Conservation (phyloP, 176 grass and related monocot genomes). For the Oryza rufipogon region DNA sequence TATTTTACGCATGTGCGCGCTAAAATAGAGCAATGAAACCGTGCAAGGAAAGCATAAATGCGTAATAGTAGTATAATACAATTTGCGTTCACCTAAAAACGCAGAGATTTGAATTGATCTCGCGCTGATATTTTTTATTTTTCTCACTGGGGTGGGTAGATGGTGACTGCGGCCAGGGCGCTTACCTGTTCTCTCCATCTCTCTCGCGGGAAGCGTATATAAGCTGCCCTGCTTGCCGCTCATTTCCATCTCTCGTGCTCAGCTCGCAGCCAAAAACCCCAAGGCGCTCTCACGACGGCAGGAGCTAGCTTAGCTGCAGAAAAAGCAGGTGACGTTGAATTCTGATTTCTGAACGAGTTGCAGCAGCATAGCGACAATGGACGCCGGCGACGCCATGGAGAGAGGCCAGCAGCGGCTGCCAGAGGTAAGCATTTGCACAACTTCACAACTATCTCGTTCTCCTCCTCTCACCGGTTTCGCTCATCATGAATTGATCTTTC, state of each 20-base stretch:
- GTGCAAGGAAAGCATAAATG: too few species aligned
- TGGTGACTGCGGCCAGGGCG: neutral
- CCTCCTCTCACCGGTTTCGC: too few species aligned
- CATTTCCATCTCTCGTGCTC: neutral
- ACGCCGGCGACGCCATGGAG: conserved; percentile 53
- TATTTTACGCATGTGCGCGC: conserved; percentile 1
- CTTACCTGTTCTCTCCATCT: conserved; percentile 4
- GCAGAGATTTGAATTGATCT: neutral
- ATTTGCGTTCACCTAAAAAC: neutral
- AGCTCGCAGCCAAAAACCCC: neutral
- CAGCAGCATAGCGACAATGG: conserved; percentile 18
- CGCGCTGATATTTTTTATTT: neutral
- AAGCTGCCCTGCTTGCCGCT: conserved; percentile 10
- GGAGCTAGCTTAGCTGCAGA: neutral
- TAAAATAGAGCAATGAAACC: neutral
- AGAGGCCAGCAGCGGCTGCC: conserved; percentile 38
- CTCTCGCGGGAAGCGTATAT: neutral
- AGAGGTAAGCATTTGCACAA: conserved; percentile 12
- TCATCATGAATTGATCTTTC: too few species aligned
- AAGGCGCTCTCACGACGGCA: neutral
- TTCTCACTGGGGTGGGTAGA: neutral
- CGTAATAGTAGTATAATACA: too few species aligned
- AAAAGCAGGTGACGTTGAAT: neutral
- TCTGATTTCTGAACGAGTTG: neutral
- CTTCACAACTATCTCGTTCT: too few species aligned